phyloP scores from a whole-genome alignment of 1,284 basidiomycete genomes.

The Violaceomyces palustris region DNA sequence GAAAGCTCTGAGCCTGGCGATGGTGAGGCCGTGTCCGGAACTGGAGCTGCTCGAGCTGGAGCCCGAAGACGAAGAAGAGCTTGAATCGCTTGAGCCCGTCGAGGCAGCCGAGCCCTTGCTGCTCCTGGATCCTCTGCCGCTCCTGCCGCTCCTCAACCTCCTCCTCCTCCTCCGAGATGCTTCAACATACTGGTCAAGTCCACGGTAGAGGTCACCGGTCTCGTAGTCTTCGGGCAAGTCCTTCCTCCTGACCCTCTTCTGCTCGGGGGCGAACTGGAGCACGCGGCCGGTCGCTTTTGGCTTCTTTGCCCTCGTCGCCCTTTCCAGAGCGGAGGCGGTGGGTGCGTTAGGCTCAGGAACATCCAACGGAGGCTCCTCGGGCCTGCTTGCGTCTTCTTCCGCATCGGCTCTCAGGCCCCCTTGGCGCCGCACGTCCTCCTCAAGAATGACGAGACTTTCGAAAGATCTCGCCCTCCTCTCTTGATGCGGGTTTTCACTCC shows the following conservation, averaged over 20 bases:
- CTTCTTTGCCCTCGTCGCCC: constrained; percentile 23
- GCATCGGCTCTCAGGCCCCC: constrained; percentile 7
- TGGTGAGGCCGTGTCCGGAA: constrained; percentile 34
- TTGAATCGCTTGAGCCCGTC: constrained; percentile 11
- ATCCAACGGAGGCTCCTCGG: constrained; percentile 21
- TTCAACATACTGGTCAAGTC: constrained; percentile 44
- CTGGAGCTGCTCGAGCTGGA: constrained; percentile 24
- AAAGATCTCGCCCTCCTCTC: too few species aligned
- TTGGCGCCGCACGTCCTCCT: constrained; percentile 14
- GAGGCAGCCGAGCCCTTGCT: constrained; percentile 21
- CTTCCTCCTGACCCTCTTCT: constrained; percentile 33
- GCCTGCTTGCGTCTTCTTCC: constrained; percentile 6
- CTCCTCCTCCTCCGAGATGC: constrained; percentile 30
- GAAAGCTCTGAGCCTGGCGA: constrained; percentile 45
- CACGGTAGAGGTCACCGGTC: constrained; percentile 42
- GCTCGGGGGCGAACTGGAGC: constrained; percentile 46
- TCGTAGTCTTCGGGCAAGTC: constrained; percentile 45
- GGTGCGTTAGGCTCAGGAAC: constrained; percentile 28
- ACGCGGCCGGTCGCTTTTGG: constrained; percentile 25
- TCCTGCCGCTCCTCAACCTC: constrained; percentile 6
- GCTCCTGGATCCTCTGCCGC: constrained; percentile 18
- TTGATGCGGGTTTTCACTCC: constrained; percentile 3
- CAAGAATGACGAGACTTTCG: too few species aligned
- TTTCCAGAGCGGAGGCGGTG: constrained; percentile 19
- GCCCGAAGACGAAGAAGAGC: constrained; percentile 15